Evolutionary conservation across 257 asterid genomes (phyloP).

Genomic region (Agastache rugosa): DNA sequence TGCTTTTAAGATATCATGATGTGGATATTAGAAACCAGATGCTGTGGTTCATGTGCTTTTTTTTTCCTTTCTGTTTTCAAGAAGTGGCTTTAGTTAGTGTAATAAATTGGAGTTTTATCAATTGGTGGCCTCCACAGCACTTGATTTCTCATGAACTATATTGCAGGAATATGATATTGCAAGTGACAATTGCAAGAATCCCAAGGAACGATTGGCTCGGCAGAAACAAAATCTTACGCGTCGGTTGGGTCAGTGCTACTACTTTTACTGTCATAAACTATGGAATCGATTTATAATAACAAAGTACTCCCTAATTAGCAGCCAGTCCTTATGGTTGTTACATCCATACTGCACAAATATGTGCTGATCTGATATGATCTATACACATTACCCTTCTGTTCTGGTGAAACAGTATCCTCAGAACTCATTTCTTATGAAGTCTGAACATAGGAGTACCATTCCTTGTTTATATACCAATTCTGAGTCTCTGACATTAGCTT

Average conservation of each 20-base stretch:
- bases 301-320: conserved; percentile 7
- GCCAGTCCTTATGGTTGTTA: conserved; percentile 22
- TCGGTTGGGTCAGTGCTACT: conserved; percentile 77
- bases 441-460: background rate
- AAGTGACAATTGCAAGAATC: conserved; percentile 75
- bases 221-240: conserved; percentile 94
- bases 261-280: conserved; percentile 24
- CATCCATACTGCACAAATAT: conserved; percentile 16
- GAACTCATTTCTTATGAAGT: conserved; percentile 19
- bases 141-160: conserved; percentile 33
- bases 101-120: conserved; percentile 23
- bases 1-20: background rate
- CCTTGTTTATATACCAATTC: background rate
- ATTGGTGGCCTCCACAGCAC: conserved; percentile 22
- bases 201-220: conserved; percentile 87
- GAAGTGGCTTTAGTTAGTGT: conserved; percentile 23
- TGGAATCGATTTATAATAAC: background rate
- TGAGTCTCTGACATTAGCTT: background rate
- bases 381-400: conserved; percentile 2
- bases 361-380: conserved; percentile 7
- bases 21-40: conserved; percentile 23
- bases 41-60: background rate
- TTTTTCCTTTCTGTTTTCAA: background rate
- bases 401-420: conserved; percentile 11
- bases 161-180: conserved; percentile 93